Evolutionary conservation across 805 yeast species (phyloP).

Genomic region (Saturnispora dispora): DNA sequence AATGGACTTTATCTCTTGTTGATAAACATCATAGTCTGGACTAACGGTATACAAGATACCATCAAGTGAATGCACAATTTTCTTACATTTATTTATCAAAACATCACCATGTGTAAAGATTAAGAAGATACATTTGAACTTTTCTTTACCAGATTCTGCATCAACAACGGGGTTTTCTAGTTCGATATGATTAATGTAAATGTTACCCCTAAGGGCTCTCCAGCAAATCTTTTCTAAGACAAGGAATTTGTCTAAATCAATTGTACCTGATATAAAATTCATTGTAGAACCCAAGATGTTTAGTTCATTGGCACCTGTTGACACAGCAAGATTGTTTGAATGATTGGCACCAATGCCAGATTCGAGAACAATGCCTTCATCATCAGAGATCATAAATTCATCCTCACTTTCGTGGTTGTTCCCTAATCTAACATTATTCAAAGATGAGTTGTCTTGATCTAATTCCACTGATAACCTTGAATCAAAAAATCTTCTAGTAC

Average conservation of each 20-base stretch:
- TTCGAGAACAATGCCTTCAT: constrained; percentile 14
- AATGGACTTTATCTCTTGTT: constrained; percentile 42
- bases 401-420: constrained; percentile 7
- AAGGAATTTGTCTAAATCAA: constrained; percentile 58
- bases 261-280: constrained; percentile 69
- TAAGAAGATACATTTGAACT: constrained; percentile 72
- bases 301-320: constrained; percentile 29
- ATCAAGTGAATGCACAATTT: constrained; percentile 81
- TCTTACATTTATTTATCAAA: constrained; percentile 58
- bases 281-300: constrained; percentile 29
- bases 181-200: constrained; percentile 69
- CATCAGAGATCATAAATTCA: constrained; percentile 14
- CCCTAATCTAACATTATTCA: constrained; percentile 22
- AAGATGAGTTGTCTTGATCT: constrained; percentile 18
- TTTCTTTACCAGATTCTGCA: constrained; percentile 40
- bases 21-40: constrained; percentile 30
- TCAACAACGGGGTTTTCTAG: constrained; percentile 62
- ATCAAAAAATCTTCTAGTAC: constrained; percentile 30
- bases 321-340: not conserved
- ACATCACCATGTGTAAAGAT: constrained; percentile 86
- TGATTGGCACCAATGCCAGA: constrained; percentile 12
- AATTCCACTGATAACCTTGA: constrained; percentile 26
- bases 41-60: constrained; percentile 65
- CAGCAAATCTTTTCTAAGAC: constrained; percentile 77
- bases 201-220: constrained; percentile 89